Conservation (phyloP, 2,329 filamentous ascomycete species). For the Ophiostoma himal-ulmi region DNA sequence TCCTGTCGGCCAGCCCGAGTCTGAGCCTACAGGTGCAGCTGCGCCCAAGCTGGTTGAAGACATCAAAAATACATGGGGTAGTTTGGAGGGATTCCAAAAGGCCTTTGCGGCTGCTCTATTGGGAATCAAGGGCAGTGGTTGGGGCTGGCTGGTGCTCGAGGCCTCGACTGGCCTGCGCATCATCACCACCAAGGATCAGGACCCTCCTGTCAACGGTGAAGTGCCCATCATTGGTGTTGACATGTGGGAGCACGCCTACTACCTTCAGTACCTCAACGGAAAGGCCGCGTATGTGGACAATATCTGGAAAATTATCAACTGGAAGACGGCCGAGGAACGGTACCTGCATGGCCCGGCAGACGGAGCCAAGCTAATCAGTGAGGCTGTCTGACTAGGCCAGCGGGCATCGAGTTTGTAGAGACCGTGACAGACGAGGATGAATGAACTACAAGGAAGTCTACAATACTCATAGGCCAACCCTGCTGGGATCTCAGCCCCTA, state of each 20-base stretch:
- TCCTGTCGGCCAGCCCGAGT: slow-evolving; percentile 50
- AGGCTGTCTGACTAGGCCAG: slow-evolving; percentile 35
- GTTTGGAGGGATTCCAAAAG: slow-evolving; percentile 57
- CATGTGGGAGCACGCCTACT: slow-evolving; percentile 94
- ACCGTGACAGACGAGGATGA: background rate
- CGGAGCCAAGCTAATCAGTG: slow-evolving; percentile 41
- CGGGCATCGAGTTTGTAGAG: background rate
- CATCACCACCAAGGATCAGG: slow-evolving; percentile 80
- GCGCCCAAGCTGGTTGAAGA: slow-evolving; percentile 46
- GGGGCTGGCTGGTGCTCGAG: slow-evolving; percentile 78
- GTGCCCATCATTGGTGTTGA: slow-evolving; percentile 73
- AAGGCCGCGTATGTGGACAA: slow-evolving; percentile 70
- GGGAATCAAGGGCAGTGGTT: slow-evolving; percentile 74
- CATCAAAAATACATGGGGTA: slow-evolving; percentile 63
- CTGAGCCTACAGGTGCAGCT: slow-evolving; percentile 42
- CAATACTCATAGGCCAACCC: background rate
- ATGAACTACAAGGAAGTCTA: background rate
- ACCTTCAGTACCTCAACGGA: slow-evolving; percentile 67
- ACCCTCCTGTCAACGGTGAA: slow-evolving; percentile 60
- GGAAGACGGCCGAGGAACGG: slow-evolving; percentile 62
- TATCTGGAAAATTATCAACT: slow-evolving; percentile 75
- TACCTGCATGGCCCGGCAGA: slow-evolving; percentile 47
- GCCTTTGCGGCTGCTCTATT: slow-evolving; percentile 61
- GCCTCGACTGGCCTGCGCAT: slow-evolving; percentile 57
- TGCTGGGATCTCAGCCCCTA: background rate